A percentile compares a stretch with the other conserved stretches of the same genome.
These are phyloP conservation scores for Cymbopogon flexuosus DNA, from an alignment of 202 grass and related monocot species.

Conservation along the genomic window DNA sequence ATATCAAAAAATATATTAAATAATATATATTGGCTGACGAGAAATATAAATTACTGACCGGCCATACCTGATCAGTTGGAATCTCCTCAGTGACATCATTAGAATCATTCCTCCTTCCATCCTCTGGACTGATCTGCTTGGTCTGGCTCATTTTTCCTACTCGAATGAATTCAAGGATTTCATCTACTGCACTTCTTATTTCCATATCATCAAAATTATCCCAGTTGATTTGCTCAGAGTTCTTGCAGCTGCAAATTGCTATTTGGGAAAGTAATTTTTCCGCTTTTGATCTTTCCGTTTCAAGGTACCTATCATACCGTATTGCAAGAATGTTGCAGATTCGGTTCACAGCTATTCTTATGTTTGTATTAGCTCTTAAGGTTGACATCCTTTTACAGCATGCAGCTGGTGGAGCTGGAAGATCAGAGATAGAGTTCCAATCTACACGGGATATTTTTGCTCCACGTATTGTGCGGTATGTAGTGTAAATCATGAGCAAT, in stretches of 20 bases:
- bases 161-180: constrained; percentile 67
- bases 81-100: constrained; percentile 15
- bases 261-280: constrained; percentile 31
- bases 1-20: neutral
- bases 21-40: neutral
- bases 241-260: constrained; percentile 26
- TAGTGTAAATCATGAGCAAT: constrained; percentile 69
- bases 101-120: constrained; percentile 18
- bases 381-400: constrained; percentile 73
- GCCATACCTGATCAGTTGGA: constrained; percentile 21
- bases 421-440: constrained; percentile 68
- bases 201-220: constrained; percentile 74
- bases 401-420: constrained; percentile 63
- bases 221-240: constrained; percentile 43
- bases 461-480: constrained; percentile 54
- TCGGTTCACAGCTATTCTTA: constrained; percentile 51
- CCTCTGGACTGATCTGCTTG: constrained; percentile 34
- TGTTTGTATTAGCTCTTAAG: constrained; percentile 52
- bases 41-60: constrained; percentile 42
- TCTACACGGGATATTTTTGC: constrained; percentile 62
- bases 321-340: constrained; percentile 61
- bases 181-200: constrained; percentile 64
- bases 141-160: constrained; percentile 55
- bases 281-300: constrained; percentile 32
- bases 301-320: constrained; percentile 53